phyloP scores from a whole-genome alignment of 2,329 filamentous ascomycete species.

The Xylariaceae sp. region DNA sequence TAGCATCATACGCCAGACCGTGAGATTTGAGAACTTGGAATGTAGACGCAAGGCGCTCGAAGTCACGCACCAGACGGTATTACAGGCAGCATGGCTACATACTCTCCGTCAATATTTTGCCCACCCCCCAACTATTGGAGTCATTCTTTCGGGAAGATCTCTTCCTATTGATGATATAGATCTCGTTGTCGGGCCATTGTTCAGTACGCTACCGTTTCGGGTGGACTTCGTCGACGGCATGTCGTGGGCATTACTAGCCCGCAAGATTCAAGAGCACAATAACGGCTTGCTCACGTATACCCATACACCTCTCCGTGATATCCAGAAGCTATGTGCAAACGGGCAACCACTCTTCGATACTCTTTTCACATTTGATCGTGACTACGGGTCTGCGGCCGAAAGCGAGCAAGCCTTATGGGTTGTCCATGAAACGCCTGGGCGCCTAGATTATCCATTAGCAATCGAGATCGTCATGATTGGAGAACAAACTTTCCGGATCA shows the following conservation, averaged over 20 bases:
- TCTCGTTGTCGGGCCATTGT: constrained; percentile 77
- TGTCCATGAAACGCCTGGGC: constrained; percentile 51
- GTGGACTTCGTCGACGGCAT: constrained; percentile 50
- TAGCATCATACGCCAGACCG: constrained; percentile 33
- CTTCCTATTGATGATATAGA: constrained; percentile 72
- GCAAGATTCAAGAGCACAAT: constrained; percentile 73
- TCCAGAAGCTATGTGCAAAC: constrained; percentile 77
- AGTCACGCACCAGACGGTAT: constrained; percentile 78
- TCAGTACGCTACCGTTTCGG: constrained; percentile 85
- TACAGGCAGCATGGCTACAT: constrained; percentile 76
- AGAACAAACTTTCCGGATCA: constrained; percentile 57
- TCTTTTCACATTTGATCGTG: constrained; percentile 80
- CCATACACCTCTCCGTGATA: constrained; percentile 77
- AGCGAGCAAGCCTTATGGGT: constrained; percentile 57
- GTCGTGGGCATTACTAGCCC: constrained; percentile 66
- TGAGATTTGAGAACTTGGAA: constrained; percentile 55
- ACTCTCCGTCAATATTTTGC: constrained; percentile 61
- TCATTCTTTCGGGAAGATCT: constrained; percentile 79
- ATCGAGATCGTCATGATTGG: constrained; percentile 69
- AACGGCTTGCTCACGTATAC: constrained; percentile 72
- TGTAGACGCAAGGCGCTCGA: constrained; percentile 62
- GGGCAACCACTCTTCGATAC: constrained; percentile 74
- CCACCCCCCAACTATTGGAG: constrained; percentile 64
- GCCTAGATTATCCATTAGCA: constrained; percentile 76
- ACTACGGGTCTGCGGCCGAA: constrained; percentile 39